Evolutionary conservation across 2,329 filamentous ascomycete genomes (phyloP).

Genomic region (Pestalotiopsis sp.): DNA sequence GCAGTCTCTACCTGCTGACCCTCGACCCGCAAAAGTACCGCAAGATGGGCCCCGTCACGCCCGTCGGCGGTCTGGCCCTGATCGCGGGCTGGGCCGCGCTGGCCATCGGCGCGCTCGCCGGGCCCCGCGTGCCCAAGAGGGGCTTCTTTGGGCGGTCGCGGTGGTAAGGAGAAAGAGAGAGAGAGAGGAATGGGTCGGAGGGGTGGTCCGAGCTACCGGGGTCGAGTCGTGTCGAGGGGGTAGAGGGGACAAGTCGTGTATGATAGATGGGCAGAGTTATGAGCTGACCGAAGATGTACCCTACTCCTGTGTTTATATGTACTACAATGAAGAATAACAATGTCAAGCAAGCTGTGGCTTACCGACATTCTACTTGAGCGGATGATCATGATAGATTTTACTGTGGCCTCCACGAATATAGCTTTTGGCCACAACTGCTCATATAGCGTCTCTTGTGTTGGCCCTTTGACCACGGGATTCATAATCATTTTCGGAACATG

Average conservation of each 20-base stretch:
- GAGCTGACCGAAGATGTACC: not conserved
- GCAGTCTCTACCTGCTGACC: conserved; percentile 65
- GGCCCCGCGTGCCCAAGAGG: not conserved
- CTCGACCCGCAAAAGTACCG: conserved; percentile 65
- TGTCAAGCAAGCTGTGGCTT: no score
- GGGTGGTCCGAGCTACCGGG: not conserved
- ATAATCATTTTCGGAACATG: not conserved
- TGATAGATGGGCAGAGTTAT: no score
- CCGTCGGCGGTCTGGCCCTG: conserved; percentile 64
- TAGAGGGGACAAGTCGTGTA: not conserved
- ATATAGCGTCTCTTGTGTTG: no score
- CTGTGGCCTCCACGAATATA: no score
- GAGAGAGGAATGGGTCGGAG: not conserved
- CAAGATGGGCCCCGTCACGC: conserved; percentile 65
- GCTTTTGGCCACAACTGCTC: no score
- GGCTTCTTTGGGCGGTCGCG: no score
- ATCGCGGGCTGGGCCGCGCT: conserved; percentile 64
- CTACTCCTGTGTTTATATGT: not conserved
- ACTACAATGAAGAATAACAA: no score
- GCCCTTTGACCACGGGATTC: not conserved
- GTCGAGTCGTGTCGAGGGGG: not conserved
- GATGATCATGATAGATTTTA: no score
- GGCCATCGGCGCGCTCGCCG: conserved; percentile 26
- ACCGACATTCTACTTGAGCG: no score
- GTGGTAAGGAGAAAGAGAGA: not conserved